Percentiles rank a stretch among this genome's conserved stretches.
Conservation (phyloP, 345 rosid genomes). For the Anastatica hierochuntica region DNA sequence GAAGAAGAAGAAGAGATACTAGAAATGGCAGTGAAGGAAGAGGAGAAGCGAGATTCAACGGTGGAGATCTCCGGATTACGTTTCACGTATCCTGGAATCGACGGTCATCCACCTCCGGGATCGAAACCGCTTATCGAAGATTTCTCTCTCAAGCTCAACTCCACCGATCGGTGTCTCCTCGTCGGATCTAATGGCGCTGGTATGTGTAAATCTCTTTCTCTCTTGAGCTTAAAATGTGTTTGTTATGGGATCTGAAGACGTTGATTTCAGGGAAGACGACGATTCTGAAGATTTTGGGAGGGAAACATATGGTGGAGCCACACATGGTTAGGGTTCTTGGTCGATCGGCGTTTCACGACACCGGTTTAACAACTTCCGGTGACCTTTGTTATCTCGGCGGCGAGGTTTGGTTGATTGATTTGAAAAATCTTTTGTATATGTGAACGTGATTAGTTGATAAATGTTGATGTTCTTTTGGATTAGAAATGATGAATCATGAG, state of each 20-base stretch:
- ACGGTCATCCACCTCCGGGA: conserved; percentile 88
- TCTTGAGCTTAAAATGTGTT: background rate
- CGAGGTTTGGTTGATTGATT: conserved; percentile 43
- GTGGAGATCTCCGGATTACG: conserved; percentile 66
- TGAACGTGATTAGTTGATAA: background rate
- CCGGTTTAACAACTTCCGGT: conserved; percentile 72
- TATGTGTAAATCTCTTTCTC: conserved; percentile 5
- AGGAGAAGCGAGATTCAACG: conserved; percentile 28
- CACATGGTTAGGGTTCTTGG: conserved; percentile 85
- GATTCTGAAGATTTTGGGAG: conserved; percentile 84
- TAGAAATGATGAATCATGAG: background rate
- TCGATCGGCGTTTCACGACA: conserved; percentile 90
- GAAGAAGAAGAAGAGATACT: background rate
- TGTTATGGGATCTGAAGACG: background rate
- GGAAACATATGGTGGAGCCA: conserved; percentile 95
- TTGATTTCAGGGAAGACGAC: conserved; percentile 63
- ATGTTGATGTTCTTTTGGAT: background rate
- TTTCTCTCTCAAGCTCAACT: conserved; percentile 46
- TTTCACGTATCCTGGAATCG: conserved; percentile 95
- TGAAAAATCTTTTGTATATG: no score
- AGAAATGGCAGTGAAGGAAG: conserved; percentile 29
- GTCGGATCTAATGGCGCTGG: conserved; percentile 99
- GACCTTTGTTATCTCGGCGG: conserved; percentile 94
- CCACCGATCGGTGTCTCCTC: conserved; percentile 81
- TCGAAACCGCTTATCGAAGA: conserved; percentile 66